Percentiles rank a stretch among this genome's conserved stretches.
Conservation (phyloP, 176 grass and related monocot species). For the Aechmea fasciata region DNA sequence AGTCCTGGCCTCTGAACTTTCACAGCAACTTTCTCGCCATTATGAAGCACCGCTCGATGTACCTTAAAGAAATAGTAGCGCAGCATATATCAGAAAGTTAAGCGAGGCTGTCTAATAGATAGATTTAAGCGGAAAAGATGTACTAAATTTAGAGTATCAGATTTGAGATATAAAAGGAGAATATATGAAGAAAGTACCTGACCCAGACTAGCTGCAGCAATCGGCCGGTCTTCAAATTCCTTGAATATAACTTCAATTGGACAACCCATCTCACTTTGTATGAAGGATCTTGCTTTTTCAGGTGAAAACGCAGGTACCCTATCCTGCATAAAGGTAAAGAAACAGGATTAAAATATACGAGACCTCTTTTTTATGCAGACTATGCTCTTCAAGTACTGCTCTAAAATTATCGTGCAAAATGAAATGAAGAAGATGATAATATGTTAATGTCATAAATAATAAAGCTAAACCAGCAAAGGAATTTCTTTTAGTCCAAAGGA, state of each 20-base stretch:
- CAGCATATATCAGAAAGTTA: constrained; percentile 3
- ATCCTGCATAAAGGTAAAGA: constrained; percentile 44
- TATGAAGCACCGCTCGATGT: constrained; percentile 82
- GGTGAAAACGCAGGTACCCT: constrained; percentile 96
- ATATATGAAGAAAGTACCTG: constrained; percentile 51
- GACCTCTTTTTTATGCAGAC: not conserved
- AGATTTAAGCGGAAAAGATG: not conserved
- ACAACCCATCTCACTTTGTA: constrained; percentile 75
- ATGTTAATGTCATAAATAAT: not conserved
- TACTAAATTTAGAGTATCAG: not conserved
- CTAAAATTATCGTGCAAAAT: not conserved
- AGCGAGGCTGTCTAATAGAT: not conserved
- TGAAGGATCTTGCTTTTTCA: constrained; percentile 66
- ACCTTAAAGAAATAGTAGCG: constrained; percentile 45
- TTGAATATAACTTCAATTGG: constrained; percentile 72
- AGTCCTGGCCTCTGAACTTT: constrained; percentile 93
- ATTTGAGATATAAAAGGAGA: constrained; percentile 8
- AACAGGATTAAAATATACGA: constrained; percentile 1
- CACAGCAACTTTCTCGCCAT: constrained; percentile 75
- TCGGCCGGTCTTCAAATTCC: constrained; percentile 84
- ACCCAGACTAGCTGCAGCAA: constrained; percentile 96
- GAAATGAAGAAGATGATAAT: not conserved
- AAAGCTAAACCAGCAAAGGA: not conserved
- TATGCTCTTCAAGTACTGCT: not conserved
- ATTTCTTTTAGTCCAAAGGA: not conserved